A percentile compares a stretch with the other conserved stretches of the same genome.
Evolutionary conservation across 23 red algal species (phyloP).

Genomic region (Cyanidiococcus yangmingshanensis): DNA sequence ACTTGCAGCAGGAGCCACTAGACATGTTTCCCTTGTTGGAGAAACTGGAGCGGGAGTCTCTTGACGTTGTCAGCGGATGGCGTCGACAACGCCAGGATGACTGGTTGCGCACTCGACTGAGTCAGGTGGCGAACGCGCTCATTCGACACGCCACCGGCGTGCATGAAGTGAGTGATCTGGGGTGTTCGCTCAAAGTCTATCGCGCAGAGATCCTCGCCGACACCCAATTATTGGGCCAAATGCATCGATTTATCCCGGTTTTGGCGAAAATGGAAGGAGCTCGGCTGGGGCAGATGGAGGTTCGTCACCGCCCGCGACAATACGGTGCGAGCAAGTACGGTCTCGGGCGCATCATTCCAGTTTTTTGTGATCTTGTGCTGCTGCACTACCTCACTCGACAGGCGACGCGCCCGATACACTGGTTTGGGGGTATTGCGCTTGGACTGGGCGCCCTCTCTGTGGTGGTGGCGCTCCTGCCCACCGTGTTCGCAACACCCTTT

Average conservation of each 20-base stretch:
- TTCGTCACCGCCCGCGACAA: conserved; percentile 18
- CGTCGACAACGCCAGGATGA: conserved; percentile 17
- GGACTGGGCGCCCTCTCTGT: neutral
- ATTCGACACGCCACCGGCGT: conserved; percentile 25
- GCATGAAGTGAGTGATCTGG: conserved; percentile 20
- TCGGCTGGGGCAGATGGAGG: conserved; percentile 5
- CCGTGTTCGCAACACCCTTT: neutral
- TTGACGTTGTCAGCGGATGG: conserved; percentile 32
- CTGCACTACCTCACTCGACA: conserved; percentile 27
- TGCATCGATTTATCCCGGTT: conserved; percentile 30
- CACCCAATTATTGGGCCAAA: conserved; percentile 25
- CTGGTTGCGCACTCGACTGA: conserved; percentile 17
- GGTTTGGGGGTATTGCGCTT: neutral
- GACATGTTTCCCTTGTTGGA: conserved; percentile 27
- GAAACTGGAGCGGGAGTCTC: conserved; percentile 4
- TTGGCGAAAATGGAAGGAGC: conserved; percentile 26
- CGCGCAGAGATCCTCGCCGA: conserved; percentile 16
- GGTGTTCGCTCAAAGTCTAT: conserved; percentile 30
- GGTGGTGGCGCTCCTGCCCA: conserved; percentile 6
- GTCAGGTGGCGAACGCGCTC: conserved; percentile 19
- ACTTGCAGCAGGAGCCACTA: conserved; percentile 29
- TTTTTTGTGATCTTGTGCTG: conserved; percentile 23
- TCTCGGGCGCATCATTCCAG: conserved; percentile 19
- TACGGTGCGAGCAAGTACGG: conserved; percentile 34
- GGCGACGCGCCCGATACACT: conserved; percentile 16